phyloP scores from a whole-genome alignment of 179 eudicot species.

The Silene noctiflora region DNA sequence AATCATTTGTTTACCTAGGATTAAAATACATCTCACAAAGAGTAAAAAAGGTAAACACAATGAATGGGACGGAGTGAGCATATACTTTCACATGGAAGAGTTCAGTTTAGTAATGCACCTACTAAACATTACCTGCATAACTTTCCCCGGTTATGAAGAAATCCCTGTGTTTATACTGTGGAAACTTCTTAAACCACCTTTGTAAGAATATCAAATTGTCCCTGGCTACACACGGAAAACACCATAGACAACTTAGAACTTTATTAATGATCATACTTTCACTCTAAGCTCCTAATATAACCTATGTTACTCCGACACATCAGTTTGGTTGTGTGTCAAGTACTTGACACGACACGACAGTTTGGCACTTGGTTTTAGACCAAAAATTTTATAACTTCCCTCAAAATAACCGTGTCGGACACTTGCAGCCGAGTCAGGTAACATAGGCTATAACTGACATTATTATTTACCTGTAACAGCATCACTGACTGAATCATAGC shows the following conservation, averaged over 20 bases:
- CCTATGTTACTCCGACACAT: not conserved
- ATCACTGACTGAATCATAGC: conserved; percentile 66
- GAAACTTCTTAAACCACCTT: conserved; percentile 83
- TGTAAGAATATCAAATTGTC: conserved; percentile 79
- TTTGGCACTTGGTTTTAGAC: too few relatives aligned
- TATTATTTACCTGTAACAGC: conserved; percentile 54
- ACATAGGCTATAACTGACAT: not conserved
- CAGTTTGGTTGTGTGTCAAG: too few relatives aligned
- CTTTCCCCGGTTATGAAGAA: conserved; percentile 93
- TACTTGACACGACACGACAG: too few relatives aligned
- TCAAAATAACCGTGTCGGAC: too few relatives aligned
- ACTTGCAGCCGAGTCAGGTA: not conserved
- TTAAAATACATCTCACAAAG: too few relatives aligned
- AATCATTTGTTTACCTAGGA: too few relatives aligned
- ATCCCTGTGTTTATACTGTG: conserved; percentile 63
- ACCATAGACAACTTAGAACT: conserved; percentile 22
- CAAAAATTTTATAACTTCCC: too few relatives aligned
- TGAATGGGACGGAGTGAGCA: too few relatives aligned
- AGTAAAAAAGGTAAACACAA: too few relatives aligned
- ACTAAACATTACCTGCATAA: conserved; percentile 67
- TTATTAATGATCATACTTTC: not conserved
- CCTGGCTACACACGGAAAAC: conserved; percentile 48
- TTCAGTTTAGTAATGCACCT: not conserved
- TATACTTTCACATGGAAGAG: not conserved
- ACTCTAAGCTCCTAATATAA: too few relatives aligned